Base-by-base conservation (phyloP, 1,139 yeast genomes). In the Diutina neorugosa region DNA sequence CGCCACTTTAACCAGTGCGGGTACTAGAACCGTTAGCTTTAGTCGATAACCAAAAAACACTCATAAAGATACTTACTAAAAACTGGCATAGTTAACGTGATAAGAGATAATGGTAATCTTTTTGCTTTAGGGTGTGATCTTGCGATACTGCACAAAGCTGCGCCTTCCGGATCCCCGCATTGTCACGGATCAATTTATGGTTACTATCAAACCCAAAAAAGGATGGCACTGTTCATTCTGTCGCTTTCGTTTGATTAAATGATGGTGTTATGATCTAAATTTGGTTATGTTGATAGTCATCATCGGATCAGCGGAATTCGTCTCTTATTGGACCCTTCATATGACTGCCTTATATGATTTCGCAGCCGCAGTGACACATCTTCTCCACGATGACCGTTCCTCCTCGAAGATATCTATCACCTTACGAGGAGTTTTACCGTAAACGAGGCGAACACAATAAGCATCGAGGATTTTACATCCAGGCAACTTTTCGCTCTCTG, bases 361-460 rank as follows among this genome's bases (percentile, higher is more conserved):
- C 34, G 34, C 34, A n/a, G 25, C 7, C 25, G 16, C 37, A 31
- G 37, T 31, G 9, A 27, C 34, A 4, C 12, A 5, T 27, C 11
- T 27, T 9, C 1, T 9, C 11, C 34, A 5, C n/a, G 25, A 23
- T 23, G 6, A 11, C 5, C n/a, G 37, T 5, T 14, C 37, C 37
- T 11, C 12, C 37, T 6, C 37, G 14, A 4, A 52, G 67, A 11
- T 68, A 68, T 0, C 64, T 73, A 55, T 67, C 74, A 52, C 54
- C 58, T 5, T 61, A 62, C n/a, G 78, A 74, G 55, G 65, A 69
- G 57, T 69, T 69, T 57, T 69, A 67, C 55, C 61, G 77, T 34
- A 65, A 66, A 43, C 58, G 78, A 54, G 68, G 69, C 6, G 66
- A 66, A 5, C 58, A 57, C 51, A 62, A 63, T 7, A 67, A 61